Conservation (phyloP, 768 basidiomycete species). For the Peribolospora kevripleyi region DNA sequence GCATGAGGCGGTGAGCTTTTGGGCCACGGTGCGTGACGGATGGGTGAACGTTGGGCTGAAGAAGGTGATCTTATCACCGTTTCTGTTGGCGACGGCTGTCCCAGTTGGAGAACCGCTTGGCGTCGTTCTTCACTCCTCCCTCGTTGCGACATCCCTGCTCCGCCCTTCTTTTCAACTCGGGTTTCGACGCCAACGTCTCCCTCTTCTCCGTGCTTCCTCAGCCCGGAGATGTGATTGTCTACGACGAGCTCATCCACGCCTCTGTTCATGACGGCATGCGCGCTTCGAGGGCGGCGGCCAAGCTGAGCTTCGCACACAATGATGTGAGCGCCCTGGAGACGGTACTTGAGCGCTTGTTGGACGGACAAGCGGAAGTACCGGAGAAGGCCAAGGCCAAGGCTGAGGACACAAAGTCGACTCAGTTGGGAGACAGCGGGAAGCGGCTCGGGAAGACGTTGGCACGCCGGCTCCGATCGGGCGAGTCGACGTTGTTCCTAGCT, state of each 20-base stretch:
- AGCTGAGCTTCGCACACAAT: conserved; percentile 49
- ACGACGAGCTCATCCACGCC: conserved; percentile 74
- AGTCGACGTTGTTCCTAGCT: conserved; percentile 35
- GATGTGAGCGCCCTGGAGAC: conserved; percentile 25
- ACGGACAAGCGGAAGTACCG: neutral
- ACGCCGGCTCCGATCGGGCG: no score
- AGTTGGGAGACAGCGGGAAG: conserved; percentile 17
- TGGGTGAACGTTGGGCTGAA: no score
- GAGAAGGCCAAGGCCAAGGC: no score
- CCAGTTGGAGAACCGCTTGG: neutral
- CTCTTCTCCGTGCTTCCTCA: conserved; percentile 65
- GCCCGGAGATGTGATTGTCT: conserved; percentile 45
- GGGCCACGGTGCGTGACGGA: no score
- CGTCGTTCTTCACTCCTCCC: conserved; percentile 6
- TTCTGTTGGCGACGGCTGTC: no score
- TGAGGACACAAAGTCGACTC: neutral
- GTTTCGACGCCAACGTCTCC: conserved; percentile 75
- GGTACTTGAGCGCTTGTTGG: conserved; percentile 18
- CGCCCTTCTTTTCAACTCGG: conserved; percentile 71
- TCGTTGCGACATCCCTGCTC: conserved; percentile 12
- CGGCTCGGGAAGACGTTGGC: conserved; percentile 16
- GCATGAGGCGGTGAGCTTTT: no score
- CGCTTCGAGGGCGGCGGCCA: conserved; percentile 24
- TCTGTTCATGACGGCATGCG: conserved; percentile 75
- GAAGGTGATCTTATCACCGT: no score